A percentile compares a stretch with the other conserved stretches of the same genome.
Conservation (phyloP, 306 rosid genomes). For the Morella rubra region DNA sequence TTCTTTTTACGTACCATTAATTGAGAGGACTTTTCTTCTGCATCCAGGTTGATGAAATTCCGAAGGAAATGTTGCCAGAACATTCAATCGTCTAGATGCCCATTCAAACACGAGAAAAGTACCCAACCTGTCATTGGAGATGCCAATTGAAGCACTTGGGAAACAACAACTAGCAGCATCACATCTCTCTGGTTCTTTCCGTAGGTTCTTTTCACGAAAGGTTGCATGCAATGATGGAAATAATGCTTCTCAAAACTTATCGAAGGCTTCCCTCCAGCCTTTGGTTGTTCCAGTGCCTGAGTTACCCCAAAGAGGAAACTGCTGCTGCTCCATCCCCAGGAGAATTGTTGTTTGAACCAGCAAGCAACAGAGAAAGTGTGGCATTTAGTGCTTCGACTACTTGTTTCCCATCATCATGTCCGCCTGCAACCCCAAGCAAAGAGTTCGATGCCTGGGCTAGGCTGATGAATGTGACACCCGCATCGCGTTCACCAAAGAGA, state of each 20-base stretch:
- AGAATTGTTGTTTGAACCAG: slow-evolving; percentile 18
- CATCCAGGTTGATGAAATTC: slow-evolving; percentile 68
- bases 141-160: slow-evolving; percentile 27
- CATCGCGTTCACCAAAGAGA: slow-evolving; percentile 45
- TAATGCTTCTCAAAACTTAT: not conserved
- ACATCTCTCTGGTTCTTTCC: slow-evolving; percentile 51
- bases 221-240: too few species aligned
- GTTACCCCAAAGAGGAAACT: slow-evolving; percentile 21
- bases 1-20: slow-evolving; percentile 1
- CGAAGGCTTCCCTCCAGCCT: slow-evolving; percentile 27
- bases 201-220: slow-evolving; percentile 31
- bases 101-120: slow-evolving; percentile 14
- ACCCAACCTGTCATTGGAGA: slow-evolving; percentile 12
- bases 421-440: slow-evolving; percentile 48
- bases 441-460: slow-evolving; percentile 31
- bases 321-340: slow-evolving; percentile 21
- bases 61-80: slow-evolving; percentile 67
- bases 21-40: slow-evolving; percentile 26
- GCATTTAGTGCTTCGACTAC: slow-evolving; percentile 22
- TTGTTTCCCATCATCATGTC: slow-evolving; percentile 11
- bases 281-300: slow-evolving; percentile 25
- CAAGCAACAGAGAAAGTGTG: slow-evolving; percentile 7
- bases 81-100: slow-evolving; percentile 44
- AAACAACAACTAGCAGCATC: slow-evolving; percentile 44
- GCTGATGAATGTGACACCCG: slow-evolving; percentile 68